phyloP scores from a whole-genome alignment of 805 yeast species.

The Pichia rugopelliculosa region DNA sequence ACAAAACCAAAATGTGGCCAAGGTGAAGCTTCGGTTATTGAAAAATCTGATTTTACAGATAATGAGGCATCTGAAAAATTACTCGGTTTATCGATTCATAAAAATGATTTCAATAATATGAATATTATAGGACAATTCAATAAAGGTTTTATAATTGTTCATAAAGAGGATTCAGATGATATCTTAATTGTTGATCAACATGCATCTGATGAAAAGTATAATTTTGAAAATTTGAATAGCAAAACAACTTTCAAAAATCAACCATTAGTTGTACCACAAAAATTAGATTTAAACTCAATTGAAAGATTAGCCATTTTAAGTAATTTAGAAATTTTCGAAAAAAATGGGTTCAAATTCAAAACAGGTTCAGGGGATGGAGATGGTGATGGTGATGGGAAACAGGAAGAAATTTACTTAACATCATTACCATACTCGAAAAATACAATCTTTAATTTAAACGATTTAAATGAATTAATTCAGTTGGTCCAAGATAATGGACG shows the following conservation, averaged over 20 bases:
- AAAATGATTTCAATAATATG: constrained; percentile 71
- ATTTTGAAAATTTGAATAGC: constrained; percentile 65
- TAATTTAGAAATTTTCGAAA: constrained; percentile 45
- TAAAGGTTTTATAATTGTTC: constrained; percentile 84
- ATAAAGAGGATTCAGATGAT: constrained; percentile 42
- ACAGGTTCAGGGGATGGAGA: constrained; percentile 46
- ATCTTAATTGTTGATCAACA: constrained; percentile 92
- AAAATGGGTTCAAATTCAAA: constrained; percentile 69
- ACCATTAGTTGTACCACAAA: constrained; percentile 53
- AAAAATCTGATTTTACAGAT: constrained; percentile 38
- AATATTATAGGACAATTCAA: constrained; percentile 87
- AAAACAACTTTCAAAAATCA: constrained; percentile 58
- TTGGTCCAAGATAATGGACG: constrained; percentile 52
- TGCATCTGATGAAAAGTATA: constrained; percentile 93
- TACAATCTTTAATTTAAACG: constrained; percentile 55
- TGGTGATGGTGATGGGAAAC: constrained; percentile 36
- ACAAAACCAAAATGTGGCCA: neutral
- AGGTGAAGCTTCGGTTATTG: neutral
- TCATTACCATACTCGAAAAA: constrained; percentile 72
- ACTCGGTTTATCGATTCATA: constrained; percentile 55
- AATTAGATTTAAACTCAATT: constrained; percentile 59
- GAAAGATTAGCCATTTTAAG: constrained; percentile 73
- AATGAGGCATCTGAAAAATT: constrained; percentile 47
- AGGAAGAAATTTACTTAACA: constrained; percentile 38
- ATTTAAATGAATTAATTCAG: constrained; percentile 73